phyloP scores from a whole-genome alignment of 2,329 filamentous ascomycete species.

The Alternaria burnsii region DNA sequence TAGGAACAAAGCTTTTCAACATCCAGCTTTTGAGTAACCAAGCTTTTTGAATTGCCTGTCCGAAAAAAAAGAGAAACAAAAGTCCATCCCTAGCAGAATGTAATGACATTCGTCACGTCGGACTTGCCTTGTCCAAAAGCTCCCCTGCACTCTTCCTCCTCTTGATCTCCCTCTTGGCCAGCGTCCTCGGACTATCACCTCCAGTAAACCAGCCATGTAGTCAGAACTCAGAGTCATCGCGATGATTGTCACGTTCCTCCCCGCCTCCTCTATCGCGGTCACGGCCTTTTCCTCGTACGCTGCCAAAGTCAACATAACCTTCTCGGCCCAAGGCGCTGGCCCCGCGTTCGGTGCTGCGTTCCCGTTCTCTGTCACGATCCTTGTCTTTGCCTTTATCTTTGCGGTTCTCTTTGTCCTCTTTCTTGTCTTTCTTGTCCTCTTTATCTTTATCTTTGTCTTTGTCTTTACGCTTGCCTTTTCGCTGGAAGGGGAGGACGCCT shows the following conservation, averaged over 20 bases:
- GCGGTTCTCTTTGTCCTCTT: slow-evolving; percentile 27
- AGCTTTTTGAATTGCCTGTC: too few relatives aligned
- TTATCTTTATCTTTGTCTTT: slow-evolving; percentile 38
- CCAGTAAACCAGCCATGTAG: slow-evolving; percentile 47
- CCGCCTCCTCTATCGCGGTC: not conserved
- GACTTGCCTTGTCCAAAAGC: slow-evolving; percentile 25
- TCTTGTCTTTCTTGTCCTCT: slow-evolving; percentile 26
- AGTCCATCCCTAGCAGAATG: not conserved
- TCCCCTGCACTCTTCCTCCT: slow-evolving; percentile 45
- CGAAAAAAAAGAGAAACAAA: not conserved
- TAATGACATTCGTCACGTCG: not conserved
- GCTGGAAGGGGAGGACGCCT: slow-evolving; percentile 49
- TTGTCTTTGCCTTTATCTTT: slow-evolving; percentile 25
- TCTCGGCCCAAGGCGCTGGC: slow-evolving; percentile 33
- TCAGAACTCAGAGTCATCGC: slow-evolving; percentile 43
- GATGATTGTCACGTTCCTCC: slow-evolving; percentile 4
- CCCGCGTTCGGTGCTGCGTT: slow-evolving; percentile 20
- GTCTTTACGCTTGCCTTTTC: slow-evolving; percentile 46
- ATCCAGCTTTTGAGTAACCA: not conserved
- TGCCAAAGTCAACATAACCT: slow-evolving; percentile 8
- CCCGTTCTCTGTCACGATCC: slow-evolving; percentile 17
- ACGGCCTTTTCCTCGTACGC: slow-evolving; percentile 7
- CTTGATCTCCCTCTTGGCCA: slow-evolving; percentile 34
- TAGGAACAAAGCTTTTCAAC: not conserved
- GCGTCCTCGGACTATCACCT: slow-evolving; percentile 26